These are phyloP conservation scores for Nemania sp. DNA, from an alignment of 2,329 filamentous ascomycete species.

Conservation along the genomic window DNA sequence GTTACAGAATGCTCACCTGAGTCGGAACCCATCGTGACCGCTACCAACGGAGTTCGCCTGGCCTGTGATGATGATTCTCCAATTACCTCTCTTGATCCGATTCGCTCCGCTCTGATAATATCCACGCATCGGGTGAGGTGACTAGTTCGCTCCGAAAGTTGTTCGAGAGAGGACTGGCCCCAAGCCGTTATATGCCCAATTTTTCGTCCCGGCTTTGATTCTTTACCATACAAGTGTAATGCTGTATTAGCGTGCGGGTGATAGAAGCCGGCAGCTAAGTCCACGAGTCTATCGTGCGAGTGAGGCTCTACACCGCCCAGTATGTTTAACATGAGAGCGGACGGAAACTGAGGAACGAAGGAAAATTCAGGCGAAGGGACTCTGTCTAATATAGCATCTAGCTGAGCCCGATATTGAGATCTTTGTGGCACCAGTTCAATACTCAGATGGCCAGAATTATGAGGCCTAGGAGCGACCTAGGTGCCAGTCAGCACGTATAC, in stretches of 20 bases:
- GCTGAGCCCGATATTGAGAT: conserved; percentile 91
- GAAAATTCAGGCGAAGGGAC: conserved; percentile 59
- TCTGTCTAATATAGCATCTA: conserved; percentile 77
- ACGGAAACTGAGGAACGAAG: conserved; percentile 62
- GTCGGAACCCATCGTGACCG: conserved; percentile 84
- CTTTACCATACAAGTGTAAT: conserved; percentile 92
- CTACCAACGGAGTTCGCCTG: conserved; percentile 61
- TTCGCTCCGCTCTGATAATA: conserved; percentile 59
- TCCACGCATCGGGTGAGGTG: conserved; percentile 71
- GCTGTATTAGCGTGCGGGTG: conserved; percentile 54
- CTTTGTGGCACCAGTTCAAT: conserved; percentile 84
- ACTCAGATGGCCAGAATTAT: conserved; percentile 94
- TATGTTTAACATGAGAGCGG: conserved; percentile 80
- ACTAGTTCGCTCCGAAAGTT: conserved; percentile 62
- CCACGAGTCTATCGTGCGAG: conserved; percentile 61
- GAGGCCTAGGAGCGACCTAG: conserved; percentile 46
- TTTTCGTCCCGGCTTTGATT: conserved; percentile 84
- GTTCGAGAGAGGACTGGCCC: conserved; percentile 67
- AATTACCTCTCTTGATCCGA: conserved; percentile 40
- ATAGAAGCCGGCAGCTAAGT: conserved; percentile 51
- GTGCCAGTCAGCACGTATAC: conserved; percentile 1
- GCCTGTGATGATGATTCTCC: conserved; percentile 31
- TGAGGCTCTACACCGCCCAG: conserved; percentile 69
- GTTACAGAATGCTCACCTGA: conserved; percentile 49
- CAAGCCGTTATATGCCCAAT: conserved; percentile 93